Conservation (phyloP, 2,329 filamentous ascomycete genomes). For the Fusarium multiceps region DNA sequence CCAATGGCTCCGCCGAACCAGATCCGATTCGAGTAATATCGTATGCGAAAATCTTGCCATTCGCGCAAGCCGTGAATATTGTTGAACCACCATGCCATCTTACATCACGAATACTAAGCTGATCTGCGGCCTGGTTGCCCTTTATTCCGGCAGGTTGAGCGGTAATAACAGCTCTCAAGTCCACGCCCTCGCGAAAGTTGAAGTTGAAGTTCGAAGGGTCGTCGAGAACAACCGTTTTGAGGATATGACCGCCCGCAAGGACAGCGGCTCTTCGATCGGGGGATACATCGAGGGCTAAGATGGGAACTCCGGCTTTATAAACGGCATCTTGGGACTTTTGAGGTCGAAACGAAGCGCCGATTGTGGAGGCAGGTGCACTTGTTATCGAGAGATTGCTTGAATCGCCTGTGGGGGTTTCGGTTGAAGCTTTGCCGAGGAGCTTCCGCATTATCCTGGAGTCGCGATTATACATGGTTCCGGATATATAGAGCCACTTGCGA, state of each 20-base stretch:
- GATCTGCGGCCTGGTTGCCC: slow-evolving; percentile 60
- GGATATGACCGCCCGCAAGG: slow-evolving; percentile 68
- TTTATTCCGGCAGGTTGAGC: slow-evolving; percentile 57
- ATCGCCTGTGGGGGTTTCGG: slow-evolving; percentile 60
- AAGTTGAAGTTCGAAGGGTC: slow-evolving; percentile 54
- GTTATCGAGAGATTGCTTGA: slow-evolving; percentile 54
- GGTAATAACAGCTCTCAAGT: slow-evolving; percentile 67
- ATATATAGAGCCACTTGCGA: slow-evolving; percentile 44
- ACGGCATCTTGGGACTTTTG: slow-evolving; percentile 66
- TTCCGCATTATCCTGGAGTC: slow-evolving; percentile 70
- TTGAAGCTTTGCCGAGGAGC: slow-evolving; percentile 65
- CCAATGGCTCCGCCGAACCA: slow-evolving; percentile 59
- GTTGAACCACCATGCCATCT: slow-evolving; percentile 67
- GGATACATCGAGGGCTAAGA: slow-evolving; percentile 68
- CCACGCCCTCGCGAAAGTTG: slow-evolving; percentile 65
- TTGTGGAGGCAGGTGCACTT: slow-evolving; percentile 56
- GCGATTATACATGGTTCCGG: slow-evolving; percentile 61
- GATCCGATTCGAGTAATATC: slow-evolving; percentile 64
- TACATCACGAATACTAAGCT: slow-evolving; percentile 72
- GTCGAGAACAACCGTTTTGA: slow-evolving; percentile 70
- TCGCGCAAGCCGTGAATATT: slow-evolving; percentile 72
- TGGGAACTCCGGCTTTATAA: slow-evolving; percentile 63
- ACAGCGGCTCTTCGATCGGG: slow-evolving; percentile 67
- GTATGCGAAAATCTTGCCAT: slow-evolving; percentile 73
- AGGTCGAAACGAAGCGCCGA: slow-evolving; percentile 59